Evolutionary conservation across 805 yeast species (phyloP).

Genomic region (Komagataella ulmi): DNA sequence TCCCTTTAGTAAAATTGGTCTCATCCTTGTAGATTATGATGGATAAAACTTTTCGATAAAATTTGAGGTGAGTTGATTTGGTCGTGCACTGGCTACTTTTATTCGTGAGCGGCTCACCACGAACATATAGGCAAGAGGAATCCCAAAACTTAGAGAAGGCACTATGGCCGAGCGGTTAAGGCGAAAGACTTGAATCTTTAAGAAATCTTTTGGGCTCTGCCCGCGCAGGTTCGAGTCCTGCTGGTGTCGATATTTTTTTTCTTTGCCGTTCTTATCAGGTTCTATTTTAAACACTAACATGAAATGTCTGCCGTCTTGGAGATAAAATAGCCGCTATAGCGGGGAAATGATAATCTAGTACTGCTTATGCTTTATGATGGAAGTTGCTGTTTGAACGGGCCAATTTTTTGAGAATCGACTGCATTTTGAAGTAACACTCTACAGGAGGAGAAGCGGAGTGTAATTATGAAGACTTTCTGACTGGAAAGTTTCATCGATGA

Average conservation of each 20-base stretch:
- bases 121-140: not conserved
- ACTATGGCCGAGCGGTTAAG: slow-evolving; percentile 3
- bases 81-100: not conserved
- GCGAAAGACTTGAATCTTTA: slow-evolving; percentile 2
- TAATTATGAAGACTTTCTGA: too few relatives aligned
- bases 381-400: too few relatives aligned
- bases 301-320: not conserved
- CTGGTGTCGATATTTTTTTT: slow-evolving; percentile 1
- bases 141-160: not conserved
- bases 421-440: too few relatives aligned
- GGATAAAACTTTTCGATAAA: not conserved
- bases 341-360: too few relatives aligned
- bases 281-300: not conserved
- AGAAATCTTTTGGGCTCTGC: slow-evolving; percentile 2
- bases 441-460: too few relatives aligned
- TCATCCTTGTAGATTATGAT: slow-evolving; percentile 22
- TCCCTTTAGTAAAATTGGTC: slow-evolving; percentile 71
- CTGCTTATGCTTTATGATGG: too few relatives aligned
- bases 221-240: slow-evolving; percentile 4
- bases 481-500: too few relatives aligned
- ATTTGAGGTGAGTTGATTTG: not conserved
- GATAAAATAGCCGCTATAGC: too few relatives aligned
- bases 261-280: too few relatives aligned
- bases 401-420: too few relatives aligned
- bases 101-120: not conserved